Conservation (phyloP, 768 basidiomycete species). For the Hemileccinum rubropunctum region DNA sequence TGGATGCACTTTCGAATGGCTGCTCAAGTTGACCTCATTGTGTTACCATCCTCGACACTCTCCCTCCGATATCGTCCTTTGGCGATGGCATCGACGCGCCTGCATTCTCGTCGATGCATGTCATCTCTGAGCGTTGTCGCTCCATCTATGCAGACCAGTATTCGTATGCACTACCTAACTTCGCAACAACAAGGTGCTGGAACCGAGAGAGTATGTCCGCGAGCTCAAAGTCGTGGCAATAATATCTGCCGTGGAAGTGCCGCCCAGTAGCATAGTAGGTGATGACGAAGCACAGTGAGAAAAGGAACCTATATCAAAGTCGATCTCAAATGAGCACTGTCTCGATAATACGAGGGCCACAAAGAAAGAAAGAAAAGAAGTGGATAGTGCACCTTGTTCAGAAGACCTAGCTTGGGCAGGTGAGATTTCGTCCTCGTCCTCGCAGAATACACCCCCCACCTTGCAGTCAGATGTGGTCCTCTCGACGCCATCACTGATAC, state of each 20-base stretch:
- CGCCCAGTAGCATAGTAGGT: background rate
- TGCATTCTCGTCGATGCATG: background rate
- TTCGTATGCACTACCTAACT: constrained; percentile 41
- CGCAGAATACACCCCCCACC: constrained; percentile 22
- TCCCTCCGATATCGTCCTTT: background rate
- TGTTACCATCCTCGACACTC: constrained; percentile 14
- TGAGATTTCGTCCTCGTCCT: constrained; percentile 24
- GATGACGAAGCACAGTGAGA: background rate
- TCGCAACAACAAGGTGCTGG: constrained; percentile 33
- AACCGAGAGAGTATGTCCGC: constrained; percentile 29
- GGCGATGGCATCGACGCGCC: background rate
- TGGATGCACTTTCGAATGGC: background rate
- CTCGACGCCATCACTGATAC: background rate
- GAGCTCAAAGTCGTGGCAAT: constrained; percentile 3
- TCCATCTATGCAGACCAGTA: constrained; percentile 36
- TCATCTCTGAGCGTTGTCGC: constrained; percentile 1
- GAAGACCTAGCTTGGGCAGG: background rate
- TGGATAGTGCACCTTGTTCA: constrained; percentile 3
- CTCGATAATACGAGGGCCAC: background rate
- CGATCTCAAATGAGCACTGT: background rate
- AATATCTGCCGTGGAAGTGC: background rate
- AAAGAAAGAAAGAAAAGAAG: background rate
- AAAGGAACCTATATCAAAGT: constrained; percentile 1
- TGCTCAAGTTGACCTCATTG: constrained; percentile 12
- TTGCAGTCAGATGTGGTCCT: background rate